Conservation (phyloP, 148 eudicot genomes). For the Cornus kousa region DNA sequence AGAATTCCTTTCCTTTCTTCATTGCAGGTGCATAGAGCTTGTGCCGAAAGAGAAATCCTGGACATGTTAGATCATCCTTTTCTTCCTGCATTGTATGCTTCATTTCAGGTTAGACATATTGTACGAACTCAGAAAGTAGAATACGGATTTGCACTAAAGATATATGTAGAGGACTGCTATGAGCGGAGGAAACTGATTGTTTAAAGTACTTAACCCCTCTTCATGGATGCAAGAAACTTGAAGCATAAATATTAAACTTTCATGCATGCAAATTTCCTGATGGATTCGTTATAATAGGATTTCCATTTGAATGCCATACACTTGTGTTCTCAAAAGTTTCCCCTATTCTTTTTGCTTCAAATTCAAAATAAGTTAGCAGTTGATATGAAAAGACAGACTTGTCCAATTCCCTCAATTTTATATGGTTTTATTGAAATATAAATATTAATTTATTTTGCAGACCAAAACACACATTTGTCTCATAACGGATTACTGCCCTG, state of each 20-base stretch:
- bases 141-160: background rate
- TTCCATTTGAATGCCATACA: background rate
- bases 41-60: slow-evolving; percentile 95
- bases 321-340: background rate
- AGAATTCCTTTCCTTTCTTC: slow-evolving; percentile 10
- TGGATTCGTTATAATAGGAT: background rate
- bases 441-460: slow-evolving; percentile 38
- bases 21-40: slow-evolving; percentile 92
- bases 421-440: background rate
- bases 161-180: background rate
- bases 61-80: slow-evolving; percentile 95
- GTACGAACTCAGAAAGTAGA: background rate
- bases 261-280: background rate
- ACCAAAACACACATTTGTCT: slow-evolving; percentile 91
- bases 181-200: background rate
- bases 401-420: background rate
- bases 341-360: background rate
- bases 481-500: slow-evolving; percentile 89
- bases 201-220: background rate
- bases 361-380: background rate
- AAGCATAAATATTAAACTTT: background rate
- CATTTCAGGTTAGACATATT: slow-evolving; percentile 75
- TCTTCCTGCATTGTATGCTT: slow-evolving; percentile 97
- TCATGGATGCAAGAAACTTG: too few relatives aligned
- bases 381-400: background rate